phyloP scores from a whole-genome alignment of 441 rosid species.

The Populus trichocarpa region DNA sequence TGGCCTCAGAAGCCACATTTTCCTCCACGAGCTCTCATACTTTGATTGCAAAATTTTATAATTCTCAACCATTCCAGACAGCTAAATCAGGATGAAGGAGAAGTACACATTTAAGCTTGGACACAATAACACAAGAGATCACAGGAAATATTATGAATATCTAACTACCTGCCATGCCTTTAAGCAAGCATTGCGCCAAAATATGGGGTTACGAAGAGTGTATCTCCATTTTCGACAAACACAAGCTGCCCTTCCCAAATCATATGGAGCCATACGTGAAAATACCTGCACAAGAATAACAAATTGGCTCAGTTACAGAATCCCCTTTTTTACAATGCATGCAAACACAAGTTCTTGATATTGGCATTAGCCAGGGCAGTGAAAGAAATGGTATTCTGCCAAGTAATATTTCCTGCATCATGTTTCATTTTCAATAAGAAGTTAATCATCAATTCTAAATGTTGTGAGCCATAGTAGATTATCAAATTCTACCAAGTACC shows the following conservation, averaged over 20 bases:
- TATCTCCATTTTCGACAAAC: constrained; percentile 96
- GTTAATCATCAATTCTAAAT: background rate
- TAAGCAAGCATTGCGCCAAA: constrained; percentile 94
- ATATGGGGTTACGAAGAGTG: constrained; percentile 82
- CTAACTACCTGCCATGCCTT: constrained; percentile 80
- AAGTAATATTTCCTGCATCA: background rate
- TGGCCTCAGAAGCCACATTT: constrained; percentile 96
- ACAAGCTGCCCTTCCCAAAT: constrained; percentile 82
- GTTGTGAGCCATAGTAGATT: background rate
- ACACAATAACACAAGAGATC: background rate
- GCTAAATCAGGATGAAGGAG: constrained; percentile 32
- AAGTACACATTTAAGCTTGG: constrained; percentile 8
- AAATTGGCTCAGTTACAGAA: background rate
- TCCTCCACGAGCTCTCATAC: constrained; percentile 91
- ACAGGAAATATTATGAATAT: background rate
- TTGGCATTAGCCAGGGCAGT: background rate
- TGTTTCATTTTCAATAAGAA: background rate
- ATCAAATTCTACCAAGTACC: background rate
- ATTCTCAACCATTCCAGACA: constrained; percentile 75
- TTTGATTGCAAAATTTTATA: constrained; percentile 73
- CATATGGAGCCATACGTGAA: constrained; percentile 73
- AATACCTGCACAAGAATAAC: constrained; percentile 58
- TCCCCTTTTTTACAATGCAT: background rate
- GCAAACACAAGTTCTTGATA: background rate
- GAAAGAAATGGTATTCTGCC: background rate